Conservation (phyloP, 2,329 filamentous ascomycete genomes). For the Cytospora piceicola region DNA sequence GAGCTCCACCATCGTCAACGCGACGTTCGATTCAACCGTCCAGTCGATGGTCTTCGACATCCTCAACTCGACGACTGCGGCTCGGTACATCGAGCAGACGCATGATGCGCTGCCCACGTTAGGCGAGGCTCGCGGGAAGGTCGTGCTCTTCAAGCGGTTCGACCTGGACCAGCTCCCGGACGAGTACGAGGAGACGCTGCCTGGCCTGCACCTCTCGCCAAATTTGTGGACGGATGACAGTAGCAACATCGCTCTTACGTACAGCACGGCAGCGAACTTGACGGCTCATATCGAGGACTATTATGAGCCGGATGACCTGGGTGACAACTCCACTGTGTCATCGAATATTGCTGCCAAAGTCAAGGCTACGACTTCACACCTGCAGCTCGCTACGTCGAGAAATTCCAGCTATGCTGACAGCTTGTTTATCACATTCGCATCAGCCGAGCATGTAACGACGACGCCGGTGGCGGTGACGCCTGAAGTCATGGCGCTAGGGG, state of each 20-base stretch:
- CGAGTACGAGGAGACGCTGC: slow-evolving; percentile 43
- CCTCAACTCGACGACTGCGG: slow-evolving; percentile 45
- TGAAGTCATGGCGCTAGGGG: slow-evolving; percentile 50
- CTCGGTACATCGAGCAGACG: slow-evolving; percentile 49
- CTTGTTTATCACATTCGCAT: slow-evolving; percentile 54
- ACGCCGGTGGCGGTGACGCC: slow-evolving; percentile 45
- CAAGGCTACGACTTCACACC: slow-evolving; percentile 46
- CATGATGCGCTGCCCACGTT: slow-evolving; percentile 53
- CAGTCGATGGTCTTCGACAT: slow-evolving; percentile 44
- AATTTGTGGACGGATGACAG: slow-evolving; percentile 49
- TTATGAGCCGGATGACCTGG: slow-evolving; percentile 45
- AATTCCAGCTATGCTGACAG: slow-evolving; percentile 23
- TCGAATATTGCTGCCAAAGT: slow-evolving; percentile 50
- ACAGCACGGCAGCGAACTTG: slow-evolving; percentile 42
- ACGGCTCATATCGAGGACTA: slow-evolving; percentile 55
- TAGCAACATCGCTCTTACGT: slow-evolving; percentile 45
- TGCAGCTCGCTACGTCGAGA: slow-evolving; percentile 45
- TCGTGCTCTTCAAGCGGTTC: slow-evolving; percentile 50
- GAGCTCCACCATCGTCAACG: slow-evolving; percentile 39
- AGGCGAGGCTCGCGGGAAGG: slow-evolving; percentile 49
- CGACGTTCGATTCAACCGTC: slow-evolving; percentile 41
- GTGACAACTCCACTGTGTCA: slow-evolving; percentile 37
- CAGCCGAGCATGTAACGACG: slow-evolving; percentile 46
- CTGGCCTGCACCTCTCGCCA: slow-evolving; percentile 52
- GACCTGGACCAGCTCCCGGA: slow-evolving; percentile 45